Base-by-base conservation (phyloP, 768 basidiomycete genomes). In the Gelatoporia subvermispora region DNA sequence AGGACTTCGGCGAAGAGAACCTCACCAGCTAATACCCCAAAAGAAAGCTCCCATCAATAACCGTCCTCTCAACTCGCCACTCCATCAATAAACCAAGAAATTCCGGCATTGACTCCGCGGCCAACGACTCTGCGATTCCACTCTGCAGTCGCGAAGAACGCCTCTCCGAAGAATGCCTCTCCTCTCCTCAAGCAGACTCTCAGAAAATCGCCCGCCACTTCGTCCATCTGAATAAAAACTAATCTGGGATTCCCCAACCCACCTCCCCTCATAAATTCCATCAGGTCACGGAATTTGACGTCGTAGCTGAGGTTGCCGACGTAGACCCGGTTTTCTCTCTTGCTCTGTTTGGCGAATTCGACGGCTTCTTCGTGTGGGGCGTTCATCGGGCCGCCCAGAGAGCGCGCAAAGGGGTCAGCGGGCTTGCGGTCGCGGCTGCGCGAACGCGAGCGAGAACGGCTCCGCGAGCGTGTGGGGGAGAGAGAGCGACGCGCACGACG, bases 261-360 rank as follows among this genome's bases (percentile, higher is more conserved):
- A 96, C 94, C 93, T 93, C 91, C 90, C 86, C 90, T 81, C 93
- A 96, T 95, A 68, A 96, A 97, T 84, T 97, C 93, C 82, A 94
- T 93, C 70, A 99, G 78, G 76, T 98, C 96, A 72, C 93, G 82
- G 74, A 95, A 98, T 73, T 87, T 94, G 84, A 93, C 91, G 68
- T 95, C 91, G 77, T 97, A 99, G 66, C 90, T 92, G 71, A 99
- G 82, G 69, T 99, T 99, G 65, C 96, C 95, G 68, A 97, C 92
- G 63, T 99, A 99, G 62, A 98, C 93, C 60, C 95, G 80, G 69
- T 97, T 93, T 78, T 98, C 96, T 73, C 91, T 82, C 80, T 94
- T 92, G 85, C 89, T 93, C 64, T 85, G 79, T 68, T 96, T 94
- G 62, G 93, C 84, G 60, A 97, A 95, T 67, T 94, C 95, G 60